Base-by-base conservation (phyloP, 2,329 filamentous ascomycete species). In the Eutypella sp. region DNA sequence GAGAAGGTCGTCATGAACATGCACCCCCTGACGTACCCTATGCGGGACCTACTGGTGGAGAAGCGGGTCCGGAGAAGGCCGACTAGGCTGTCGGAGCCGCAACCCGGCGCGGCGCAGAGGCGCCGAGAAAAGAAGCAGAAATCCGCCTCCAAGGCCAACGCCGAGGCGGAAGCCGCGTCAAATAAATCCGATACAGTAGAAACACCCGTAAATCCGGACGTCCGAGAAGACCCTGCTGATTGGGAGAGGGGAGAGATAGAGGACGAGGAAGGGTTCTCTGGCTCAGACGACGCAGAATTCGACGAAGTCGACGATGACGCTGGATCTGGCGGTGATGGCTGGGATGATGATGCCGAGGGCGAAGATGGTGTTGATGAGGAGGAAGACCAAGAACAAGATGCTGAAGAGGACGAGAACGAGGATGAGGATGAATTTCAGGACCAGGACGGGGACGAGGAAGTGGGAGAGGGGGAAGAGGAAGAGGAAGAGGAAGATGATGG, bases 321-420 rank as follows among this genome's bases (percentile, higher is more conserved):
- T 2, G n/a, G n/a, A n/a, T 50, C 55, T 22, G 47, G 53, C 20
- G 54, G 59, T 23, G 59, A 57, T 45, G 51, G 57, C 4, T 57
- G 55, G 49, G 57, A 58, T 37, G 56, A 61, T 10, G 58, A 57
- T 10, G 58, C 66, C 24, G 59, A 57, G 8, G 50, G 55, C 4
- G 55, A 53, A 11, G 54, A 53, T 24, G 45, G 27, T 18, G 58
- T 57, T n/a, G 55, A 51, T 25, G 59, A 59, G 22, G 54, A 59
- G 15, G 36, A 39, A 15, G 36, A 8, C 18, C 44, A 11, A 39
- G 40, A 27, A n/a, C 38, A 11, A 24, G 15, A 10, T 47, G 54
- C 57, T 31, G 58, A 60, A 25, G 57, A 58, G 9, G 61, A 66
- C 23, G 61, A 59, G 16, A n/a, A n/a, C n/a, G n/a, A n/a, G n/a